A percentile compares a stretch with the other conserved stretches of the same genome.
These are phyloP conservation scores for Macrolepiota dolichaula DNA, from an alignment of 768 basidiomycete species.

Conservation along the genomic window DNA sequence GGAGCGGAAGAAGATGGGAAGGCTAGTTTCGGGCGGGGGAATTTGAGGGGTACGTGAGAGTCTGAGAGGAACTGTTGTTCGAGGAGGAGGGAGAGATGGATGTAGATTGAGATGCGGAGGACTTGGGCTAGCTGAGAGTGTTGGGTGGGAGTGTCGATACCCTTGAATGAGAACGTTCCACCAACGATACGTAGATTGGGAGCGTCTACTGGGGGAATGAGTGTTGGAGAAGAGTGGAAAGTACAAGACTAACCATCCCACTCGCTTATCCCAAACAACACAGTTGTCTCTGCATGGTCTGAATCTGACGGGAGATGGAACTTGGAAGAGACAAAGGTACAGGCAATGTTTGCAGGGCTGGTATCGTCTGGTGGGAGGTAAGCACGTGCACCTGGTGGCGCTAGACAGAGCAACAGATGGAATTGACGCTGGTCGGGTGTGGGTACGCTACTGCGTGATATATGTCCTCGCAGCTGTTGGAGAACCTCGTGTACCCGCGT, in stretches of 20 bases:
- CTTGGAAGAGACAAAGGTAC: conserved; percentile 38
- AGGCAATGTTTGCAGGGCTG: conserved; percentile 35
- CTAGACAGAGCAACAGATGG: conserved; percentile 52
- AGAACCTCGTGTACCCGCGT: conserved; percentile 2
- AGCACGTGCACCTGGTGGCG: conserved; percentile 31
- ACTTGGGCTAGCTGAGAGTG: conserved; percentile 41
- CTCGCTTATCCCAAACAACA: conserved; percentile 50
- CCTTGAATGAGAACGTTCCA: conserved; percentile 57
- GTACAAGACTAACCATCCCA: conserved; percentile 41
- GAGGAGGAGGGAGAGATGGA: conserved; percentile 54
- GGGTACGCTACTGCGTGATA: conserved; percentile 17
- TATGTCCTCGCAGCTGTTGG: conserved; percentile 17
- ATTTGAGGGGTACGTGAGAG: conserved; percentile 45
- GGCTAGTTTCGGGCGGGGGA: conserved; percentile 30
- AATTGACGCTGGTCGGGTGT: conserved; percentile 26
- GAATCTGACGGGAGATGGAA: conserved; percentile 35
- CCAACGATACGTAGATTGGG: conserved; percentile 41
- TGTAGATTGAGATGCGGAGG: conserved; percentile 50
- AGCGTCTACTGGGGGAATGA: neutral
- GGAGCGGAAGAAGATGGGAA: conserved; percentile 22
- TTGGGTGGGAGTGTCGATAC: conserved; percentile 37
- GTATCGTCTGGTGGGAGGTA: conserved; percentile 32
- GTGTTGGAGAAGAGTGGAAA: neutral
- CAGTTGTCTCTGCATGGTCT: conserved; percentile 23
- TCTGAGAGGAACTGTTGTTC: conserved; percentile 57